Conservation (phyloP, 768 basidiomycete species). For the Suillus tomentosus region DNA sequence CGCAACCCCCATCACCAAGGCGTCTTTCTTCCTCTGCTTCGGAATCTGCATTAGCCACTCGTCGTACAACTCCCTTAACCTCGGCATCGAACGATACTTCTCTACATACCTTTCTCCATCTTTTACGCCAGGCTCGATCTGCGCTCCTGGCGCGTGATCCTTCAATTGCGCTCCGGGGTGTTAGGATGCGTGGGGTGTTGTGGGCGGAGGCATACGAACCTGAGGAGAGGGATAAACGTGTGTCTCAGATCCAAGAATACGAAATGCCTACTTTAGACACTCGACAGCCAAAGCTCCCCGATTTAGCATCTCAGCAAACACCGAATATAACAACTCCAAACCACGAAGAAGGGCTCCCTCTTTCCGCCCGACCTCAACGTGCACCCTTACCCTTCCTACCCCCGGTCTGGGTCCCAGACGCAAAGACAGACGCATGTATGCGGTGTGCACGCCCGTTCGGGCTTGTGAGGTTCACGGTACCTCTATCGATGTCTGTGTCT, state of each 20-base stretch:
- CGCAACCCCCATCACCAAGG: neutral
- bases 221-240: neutral
- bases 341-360: neutral
- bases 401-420: constrained; percentile 91
- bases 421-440: constrained; percentile 83
- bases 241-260: neutral
- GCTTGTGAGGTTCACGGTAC: constrained; percentile 29
- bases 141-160: constrained; percentile 4
- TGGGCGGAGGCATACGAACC: constrained; percentile 8
- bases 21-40: constrained; percentile 4
- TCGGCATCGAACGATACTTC: neutral
- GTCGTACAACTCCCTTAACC: neutral
- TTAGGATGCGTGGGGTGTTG: constrained; percentile 7
- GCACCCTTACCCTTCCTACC: constrained; percentile 68
- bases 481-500: constrained; percentile 3
- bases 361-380: constrained; percentile 22
- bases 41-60: neutral
- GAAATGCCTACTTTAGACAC: too few species aligned
- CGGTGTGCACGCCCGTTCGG: constrained; percentile 77
- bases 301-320: neutral
- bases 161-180: constrained; percentile 3
- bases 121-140: constrained; percentile 3
- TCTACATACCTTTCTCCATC: constrained; percentile 4
- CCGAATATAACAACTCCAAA: neutral
- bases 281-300: neutral